A percentile compares a stretch with the other conserved stretches of the same genome.
Conservation (phyloP, 768 basidiomycete genomes). For the Leucosporidium creatinivorum region DNA sequence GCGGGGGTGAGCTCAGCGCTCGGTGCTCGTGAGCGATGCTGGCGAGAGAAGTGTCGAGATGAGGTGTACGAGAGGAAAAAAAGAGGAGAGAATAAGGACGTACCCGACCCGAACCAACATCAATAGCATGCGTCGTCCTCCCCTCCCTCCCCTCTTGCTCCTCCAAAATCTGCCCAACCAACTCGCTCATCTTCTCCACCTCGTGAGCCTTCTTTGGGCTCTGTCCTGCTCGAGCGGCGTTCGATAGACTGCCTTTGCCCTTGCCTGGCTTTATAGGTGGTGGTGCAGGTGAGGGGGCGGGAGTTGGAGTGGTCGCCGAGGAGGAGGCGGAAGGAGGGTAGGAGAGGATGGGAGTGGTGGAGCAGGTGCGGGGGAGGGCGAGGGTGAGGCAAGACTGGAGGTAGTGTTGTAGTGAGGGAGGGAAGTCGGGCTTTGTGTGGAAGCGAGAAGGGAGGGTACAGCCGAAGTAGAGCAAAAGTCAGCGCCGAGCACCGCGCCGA, state of each 20-base stretch:
- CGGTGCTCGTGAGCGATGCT: too few relatives aligned
- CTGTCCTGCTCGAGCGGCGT: constrained; percentile 7
- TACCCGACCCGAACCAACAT: constrained; percentile 24
- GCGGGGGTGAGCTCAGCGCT: too few relatives aligned
- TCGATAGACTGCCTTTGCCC: not conserved
- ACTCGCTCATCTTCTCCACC: not conserved
- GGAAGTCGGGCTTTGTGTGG: not conserved
- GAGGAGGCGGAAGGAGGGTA: not conserved
- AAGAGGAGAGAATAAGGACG: not conserved
- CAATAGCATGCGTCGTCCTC: constrained; percentile 8
- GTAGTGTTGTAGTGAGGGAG: not conserved
- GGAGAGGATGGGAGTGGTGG: constrained; percentile 9
- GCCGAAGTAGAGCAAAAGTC: too few relatives aligned
- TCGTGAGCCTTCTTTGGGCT: constrained; percentile 29
- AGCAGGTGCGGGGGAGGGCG: constrained; percentile 20
- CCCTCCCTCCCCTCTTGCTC: too few relatives aligned
- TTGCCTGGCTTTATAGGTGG: not conserved
- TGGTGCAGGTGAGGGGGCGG: not conserved
- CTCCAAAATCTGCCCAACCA: not conserved
- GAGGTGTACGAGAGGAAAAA: too few relatives aligned
- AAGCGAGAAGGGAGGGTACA: too few relatives aligned
- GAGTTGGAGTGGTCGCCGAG: too few relatives aligned
- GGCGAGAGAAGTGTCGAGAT: too few relatives aligned
- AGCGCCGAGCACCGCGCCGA: not conserved
- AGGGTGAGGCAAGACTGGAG: constrained; percentile 9